phyloP scores from a whole-genome alignment of 176 grass and related monocot genomes.

The Musa schizocarpa region DNA sequence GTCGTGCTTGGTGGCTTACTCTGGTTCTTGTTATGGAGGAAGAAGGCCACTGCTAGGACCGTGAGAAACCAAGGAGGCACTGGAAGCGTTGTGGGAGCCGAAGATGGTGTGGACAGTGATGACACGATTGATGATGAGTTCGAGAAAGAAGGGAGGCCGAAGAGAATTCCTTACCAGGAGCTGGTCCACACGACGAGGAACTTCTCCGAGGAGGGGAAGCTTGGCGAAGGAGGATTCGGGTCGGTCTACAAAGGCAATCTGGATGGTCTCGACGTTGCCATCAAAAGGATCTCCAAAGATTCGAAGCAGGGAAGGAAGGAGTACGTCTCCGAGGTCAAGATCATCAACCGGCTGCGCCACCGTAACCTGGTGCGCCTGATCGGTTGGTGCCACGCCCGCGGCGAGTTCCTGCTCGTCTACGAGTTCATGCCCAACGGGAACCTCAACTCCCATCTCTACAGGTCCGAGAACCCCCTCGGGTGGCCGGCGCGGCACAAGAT shows the following conservation, averaged over 20 bases:
- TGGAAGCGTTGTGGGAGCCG: no score
- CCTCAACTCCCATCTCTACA: conserved; percentile 38
- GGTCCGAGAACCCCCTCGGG: conserved; percentile 15
- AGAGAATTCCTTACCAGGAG: conserved; percentile 39
- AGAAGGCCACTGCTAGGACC: no score
- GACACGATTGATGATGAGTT: conserved; percentile 26
- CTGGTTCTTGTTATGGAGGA: not conserved
- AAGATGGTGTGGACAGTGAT: not conserved
- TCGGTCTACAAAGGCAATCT: conserved; percentile 49
- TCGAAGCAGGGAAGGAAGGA: conserved; percentile 57
- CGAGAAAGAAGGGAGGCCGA: conserved; percentile 47
- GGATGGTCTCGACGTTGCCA: conserved; percentile 36
- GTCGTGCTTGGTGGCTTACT: not conserved
- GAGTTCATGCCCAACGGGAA: conserved; percentile 59
- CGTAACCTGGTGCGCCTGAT: conserved; percentile 57
- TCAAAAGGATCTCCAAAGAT: conserved; percentile 55
- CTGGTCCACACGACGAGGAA: conserved; percentile 30
- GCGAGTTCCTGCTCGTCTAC: conserved; percentile 24
- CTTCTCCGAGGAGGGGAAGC: conserved; percentile 48
- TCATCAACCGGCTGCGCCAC: conserved; percentile 60
- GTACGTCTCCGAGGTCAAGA: conserved; percentile 66
- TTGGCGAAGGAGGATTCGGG: conserved; percentile 66
- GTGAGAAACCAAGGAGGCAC: no score
- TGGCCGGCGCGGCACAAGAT: conserved; percentile 46
- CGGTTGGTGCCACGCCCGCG: conserved; percentile 54